Evolutionary conservation across 305 asterid genomes (phyloP).

Genomic region (Fraxinus latifolia): DNA sequence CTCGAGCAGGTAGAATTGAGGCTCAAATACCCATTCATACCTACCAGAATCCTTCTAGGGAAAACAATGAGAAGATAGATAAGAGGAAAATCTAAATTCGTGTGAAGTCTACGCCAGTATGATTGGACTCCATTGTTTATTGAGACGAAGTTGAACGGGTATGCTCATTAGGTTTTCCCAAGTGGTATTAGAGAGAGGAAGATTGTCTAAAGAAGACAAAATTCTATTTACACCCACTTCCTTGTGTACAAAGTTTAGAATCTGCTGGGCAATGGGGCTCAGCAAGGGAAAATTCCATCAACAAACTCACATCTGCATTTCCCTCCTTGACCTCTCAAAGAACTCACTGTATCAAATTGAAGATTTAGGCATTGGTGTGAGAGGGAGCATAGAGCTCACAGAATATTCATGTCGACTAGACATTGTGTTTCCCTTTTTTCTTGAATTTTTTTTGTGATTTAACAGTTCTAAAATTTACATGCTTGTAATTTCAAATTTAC

Average conservation of each 20-base stretch:
- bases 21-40: neutral
- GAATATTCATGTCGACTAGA: neutral
- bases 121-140: constrained; percentile 68
- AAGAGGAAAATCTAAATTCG: neutral
- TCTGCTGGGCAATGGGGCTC: constrained; percentile 65
- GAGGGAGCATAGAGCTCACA: neutral
- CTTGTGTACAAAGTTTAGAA: constrained; percentile 56
- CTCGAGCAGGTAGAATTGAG: neutral
- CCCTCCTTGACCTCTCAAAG: constrained; percentile 92
- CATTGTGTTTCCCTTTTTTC: constrained; percentile 49
- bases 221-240: constrained; percentile 46
- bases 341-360: constrained; percentile 52
- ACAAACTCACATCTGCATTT: constrained; percentile 85
- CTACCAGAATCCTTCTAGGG: neutral
- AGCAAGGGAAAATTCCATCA: constrained; percentile 77
- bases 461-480: constrained; percentile 17
- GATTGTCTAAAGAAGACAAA: constrained; percentile 58
- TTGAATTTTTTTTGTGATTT: constrained; percentile 64
- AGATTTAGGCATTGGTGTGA: constrained; percentile 1
- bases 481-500: too few relatives aligned
- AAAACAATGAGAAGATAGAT: neutral
- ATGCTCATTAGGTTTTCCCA: constrained; percentile 83
- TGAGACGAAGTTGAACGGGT: constrained; percentile 74
- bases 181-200: constrained; percentile 56
- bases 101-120: constrained; percentile 39